Conservation (phyloP, 75 land plant genomes). For the Adiantum capillusveneris region DNA sequence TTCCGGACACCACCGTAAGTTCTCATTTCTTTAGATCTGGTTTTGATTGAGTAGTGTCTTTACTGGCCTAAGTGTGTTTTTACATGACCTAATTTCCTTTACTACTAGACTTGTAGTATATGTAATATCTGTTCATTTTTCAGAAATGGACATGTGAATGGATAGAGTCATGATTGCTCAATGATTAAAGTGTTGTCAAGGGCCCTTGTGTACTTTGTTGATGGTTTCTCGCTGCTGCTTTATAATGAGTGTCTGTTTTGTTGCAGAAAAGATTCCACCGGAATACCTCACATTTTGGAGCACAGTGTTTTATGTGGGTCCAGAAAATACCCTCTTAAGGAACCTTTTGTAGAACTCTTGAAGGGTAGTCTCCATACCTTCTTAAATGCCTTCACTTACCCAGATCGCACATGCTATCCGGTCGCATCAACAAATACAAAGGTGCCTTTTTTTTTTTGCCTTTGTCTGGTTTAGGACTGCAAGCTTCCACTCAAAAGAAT, state of each 20-base stretch:
- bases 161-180: no score
- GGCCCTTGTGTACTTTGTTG: no score
- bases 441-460: constrained; percentile 25
- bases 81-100: background rate
- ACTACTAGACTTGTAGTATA: background rate
- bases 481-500: no score
- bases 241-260: no score
- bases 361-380: constrained; percentile 96
- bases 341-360: constrained; percentile 92
- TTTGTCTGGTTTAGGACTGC: background rate
- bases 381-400: constrained; percentile 97
- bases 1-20: constrained; percentile 99
- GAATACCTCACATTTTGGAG: constrained; percentile 95
- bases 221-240: no score
- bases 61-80: background rate
- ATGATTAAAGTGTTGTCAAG: no score
- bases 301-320: constrained; percentile 99
- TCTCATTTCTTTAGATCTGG: no score
- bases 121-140: background rate
- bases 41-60: background rate
- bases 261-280: constrained; percentile 93
- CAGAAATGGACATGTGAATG: no score
- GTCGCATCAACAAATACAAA: constrained; percentile 96
- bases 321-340: constrained; percentile 95
- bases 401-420: constrained; percentile 97